These are phyloP conservation scores for Gossypium turneri DNA, from an alignment of 345 rosid genomes.

Conservation along the genomic window DNA sequence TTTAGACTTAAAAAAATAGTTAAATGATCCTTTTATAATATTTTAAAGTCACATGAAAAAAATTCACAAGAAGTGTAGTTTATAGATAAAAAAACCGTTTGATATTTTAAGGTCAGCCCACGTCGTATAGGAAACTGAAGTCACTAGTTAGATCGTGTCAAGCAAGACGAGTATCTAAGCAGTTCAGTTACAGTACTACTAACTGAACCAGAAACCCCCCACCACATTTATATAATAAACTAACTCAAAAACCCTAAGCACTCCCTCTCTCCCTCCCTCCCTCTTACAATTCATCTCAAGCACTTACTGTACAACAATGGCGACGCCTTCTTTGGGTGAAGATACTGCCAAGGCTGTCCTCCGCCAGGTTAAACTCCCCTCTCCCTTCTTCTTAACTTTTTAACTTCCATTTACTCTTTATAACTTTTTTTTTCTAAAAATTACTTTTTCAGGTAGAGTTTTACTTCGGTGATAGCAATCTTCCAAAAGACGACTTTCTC, in stretches of 20 bases:
- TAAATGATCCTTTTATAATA: no score
- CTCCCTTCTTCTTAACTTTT: not conserved
- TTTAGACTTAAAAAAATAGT: no score
- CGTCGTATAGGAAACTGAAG: not conserved
- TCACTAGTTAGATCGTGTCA: not conserved
- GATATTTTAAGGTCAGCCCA: not conserved
- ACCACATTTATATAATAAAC: not conserved
- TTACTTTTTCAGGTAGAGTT: conserved; percentile 65
- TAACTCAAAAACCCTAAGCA: not conserved
- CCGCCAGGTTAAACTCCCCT: conserved; percentile 53
- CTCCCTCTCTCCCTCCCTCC: not conserved
- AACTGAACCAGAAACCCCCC: no score
- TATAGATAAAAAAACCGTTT: no score
- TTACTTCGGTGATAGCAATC: conserved; percentile 91
- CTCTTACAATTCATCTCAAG: conserved; percentile 19
- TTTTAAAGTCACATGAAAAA: no score
- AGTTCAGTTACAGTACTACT: not conserved
- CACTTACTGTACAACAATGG: conserved; percentile 26
- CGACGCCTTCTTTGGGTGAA: conserved; percentile 53
- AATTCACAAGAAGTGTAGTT: no score
- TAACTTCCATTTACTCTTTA: not conserved
- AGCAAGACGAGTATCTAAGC: not conserved
- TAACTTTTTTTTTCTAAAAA: not conserved
- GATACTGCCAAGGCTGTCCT: conserved; percentile 63
- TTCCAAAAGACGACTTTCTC: conserved; percentile 77